A percentile compares a stretch with the other conserved stretches of the same genome.
phyloP scores from a whole-genome alignment of 495 filamentous ascomycete species.

The Sordaria brevicollis region DNA sequence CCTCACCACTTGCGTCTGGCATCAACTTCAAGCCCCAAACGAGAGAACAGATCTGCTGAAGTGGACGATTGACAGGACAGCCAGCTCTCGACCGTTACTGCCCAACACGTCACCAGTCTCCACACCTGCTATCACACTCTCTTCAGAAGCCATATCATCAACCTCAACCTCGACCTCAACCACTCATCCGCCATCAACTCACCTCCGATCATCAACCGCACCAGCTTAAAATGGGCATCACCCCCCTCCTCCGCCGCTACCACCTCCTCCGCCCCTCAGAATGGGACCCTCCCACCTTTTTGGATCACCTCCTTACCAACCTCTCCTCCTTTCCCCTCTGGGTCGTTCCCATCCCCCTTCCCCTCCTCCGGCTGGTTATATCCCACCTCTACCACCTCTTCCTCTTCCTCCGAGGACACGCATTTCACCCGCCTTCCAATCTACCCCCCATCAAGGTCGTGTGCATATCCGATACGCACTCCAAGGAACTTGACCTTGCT shows the following conservation, averaged over 20 bases:
- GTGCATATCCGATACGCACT: slow-evolving; percentile 87
- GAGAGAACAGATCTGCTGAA: not conserved
- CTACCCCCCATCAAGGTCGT: slow-evolving; percentile 58
- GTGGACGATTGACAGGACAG: not conserved
- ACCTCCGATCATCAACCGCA: no score
- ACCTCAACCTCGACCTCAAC: not conserved
- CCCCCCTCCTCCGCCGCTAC: slow-evolving; percentile 24
- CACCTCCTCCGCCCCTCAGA: slow-evolving; percentile 26
- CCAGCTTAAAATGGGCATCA: slow-evolving; percentile 27
- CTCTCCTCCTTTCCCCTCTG: slow-evolving; percentile 18
- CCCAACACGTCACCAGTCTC: not conserved
- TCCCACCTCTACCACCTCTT: slow-evolving; percentile 49
- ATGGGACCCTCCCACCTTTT: slow-evolving; percentile 42
- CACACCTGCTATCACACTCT: not conserved
- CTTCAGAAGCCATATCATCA: not conserved
- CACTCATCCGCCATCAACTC: not conserved
- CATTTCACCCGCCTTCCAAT: slow-evolving; percentile 41
- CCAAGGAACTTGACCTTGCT: slow-evolving; percentile 28
- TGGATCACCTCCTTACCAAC: slow-evolving; percentile 33
- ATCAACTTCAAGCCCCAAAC: not conserved
- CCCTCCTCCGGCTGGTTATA: slow-evolving; percentile 22
- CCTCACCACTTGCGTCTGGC: not conserved
- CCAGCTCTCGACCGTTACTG: not conserved
- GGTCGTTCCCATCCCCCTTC: slow-evolving; percentile 24
- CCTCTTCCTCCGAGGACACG: slow-evolving; percentile 50